A percentile compares a stretch with the other conserved stretches of the same genome.
Conservation (phyloP, 164 flowering plant genomes). For the Echeveria elegans region DNA sequence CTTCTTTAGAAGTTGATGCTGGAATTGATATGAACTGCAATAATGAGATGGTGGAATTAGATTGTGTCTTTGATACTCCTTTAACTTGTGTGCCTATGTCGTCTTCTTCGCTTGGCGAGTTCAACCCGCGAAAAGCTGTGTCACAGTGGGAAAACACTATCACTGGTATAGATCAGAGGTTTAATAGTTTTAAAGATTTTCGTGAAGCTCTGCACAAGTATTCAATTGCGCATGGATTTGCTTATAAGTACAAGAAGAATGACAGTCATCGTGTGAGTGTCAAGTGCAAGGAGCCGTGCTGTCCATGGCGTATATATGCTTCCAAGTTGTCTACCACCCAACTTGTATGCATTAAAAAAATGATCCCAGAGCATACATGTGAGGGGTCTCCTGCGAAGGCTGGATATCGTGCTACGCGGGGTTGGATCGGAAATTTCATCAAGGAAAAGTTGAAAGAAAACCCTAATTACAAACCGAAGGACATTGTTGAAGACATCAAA, state of each 20-base stretch:
- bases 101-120: background rate
- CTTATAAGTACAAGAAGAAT: too few relatives aligned
- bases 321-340: too few relatives aligned
- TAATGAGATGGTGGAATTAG: slow-evolving; percentile 3
- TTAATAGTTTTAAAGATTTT: too few relatives aligned
- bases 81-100: background rate
- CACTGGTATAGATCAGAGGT: slow-evolving; percentile 14
- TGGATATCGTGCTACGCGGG: slow-evolving; percentile 11
- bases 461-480: too few relatives aligned
- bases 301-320: slow-evolving; percentile 19
- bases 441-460: too few relatives aligned
- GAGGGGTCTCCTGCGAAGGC: background rate
- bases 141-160: slow-evolving; percentile 13
- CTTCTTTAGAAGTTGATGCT: background rate
- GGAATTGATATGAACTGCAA: too few relatives aligned
- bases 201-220: too few relatives aligned
- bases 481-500: too few relatives aligned
- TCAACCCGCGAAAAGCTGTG: too few relatives aligned
- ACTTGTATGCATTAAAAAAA: too few relatives aligned
- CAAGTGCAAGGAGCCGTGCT: slow-evolving; percentile 14
- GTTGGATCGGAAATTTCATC: slow-evolving; percentile 28
- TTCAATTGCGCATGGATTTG: too few relatives aligned
- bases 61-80: background rate
- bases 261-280: too few relatives aligned
- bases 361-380: slow-evolving; percentile 19